Base-by-base conservation (phyloP, 371 early-diverging fungal species). In the Mortierella sp. region DNA sequence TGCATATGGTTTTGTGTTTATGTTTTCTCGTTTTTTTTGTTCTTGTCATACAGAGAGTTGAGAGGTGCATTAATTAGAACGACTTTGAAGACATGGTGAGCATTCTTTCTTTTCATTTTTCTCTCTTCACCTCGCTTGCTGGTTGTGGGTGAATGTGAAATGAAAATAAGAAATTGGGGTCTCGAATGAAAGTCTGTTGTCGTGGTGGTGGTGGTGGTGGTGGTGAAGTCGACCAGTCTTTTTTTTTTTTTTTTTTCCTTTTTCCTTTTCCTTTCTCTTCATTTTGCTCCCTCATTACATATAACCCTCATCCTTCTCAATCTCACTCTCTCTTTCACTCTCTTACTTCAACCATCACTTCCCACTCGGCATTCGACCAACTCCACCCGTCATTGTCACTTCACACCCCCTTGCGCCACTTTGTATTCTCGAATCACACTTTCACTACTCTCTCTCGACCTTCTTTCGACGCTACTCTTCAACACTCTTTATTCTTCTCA, bases 31-130 rank as follows among this genome's bases (percentile, higher is more conserved):
- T n/a, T n/a, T 13, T 53, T 3, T 52, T 52, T 61, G 37, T 7
- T n/a, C 37, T 61, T 61, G 61, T 61, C 61, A 61, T 31, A 61
- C 61, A 22, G n/a, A n/a, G n/a, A n/a, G n/a, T n/a, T n/a, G n/a
- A n/a, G n/a, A n/a, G n/a, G n/a, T n/a, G n/a, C n/a, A n/a, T n/a
- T n/a, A n/a, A n/a, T 50, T 50, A 31, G 19, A 34, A 26, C 16
- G 7, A 22, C 34, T 61, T 61, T 37, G 37, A 61, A 34, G 34
- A 34, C 61, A 47, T 47, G 47, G 22, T 1, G 45, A 45, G 19
- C n/a, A n/a, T n/a, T n/a, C n/a, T n/a, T n/a, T n/a, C n/a, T n/a
- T n/a, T n/a, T n/a, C n/a, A n/a, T n/a, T n/a, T n/a, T n/a, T n/a
- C n/a, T n/a, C n/a, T n/a, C n/a, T n/a, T n/a, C n/a, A n/a, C n/a